Conservation (phyloP, 2,329 filamentous ascomycete genomes). For the Alternaria atra region DNA sequence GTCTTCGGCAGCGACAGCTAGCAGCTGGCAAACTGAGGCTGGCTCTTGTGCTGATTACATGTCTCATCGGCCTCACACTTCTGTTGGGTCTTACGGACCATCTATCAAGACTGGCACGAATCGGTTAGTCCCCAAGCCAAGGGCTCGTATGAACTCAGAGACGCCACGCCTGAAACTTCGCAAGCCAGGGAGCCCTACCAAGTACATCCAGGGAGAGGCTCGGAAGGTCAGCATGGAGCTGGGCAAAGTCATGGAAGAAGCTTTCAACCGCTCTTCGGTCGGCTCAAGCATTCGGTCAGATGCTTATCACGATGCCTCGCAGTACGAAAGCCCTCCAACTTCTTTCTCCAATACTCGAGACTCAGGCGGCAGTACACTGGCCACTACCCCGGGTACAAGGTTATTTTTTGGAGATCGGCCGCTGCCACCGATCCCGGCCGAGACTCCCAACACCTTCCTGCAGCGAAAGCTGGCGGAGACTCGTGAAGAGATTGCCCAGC, state of each 20-base stretch:
- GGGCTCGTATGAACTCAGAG: constrained; percentile 33
- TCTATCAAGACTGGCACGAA: constrained; percentile 31
- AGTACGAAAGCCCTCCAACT: constrained; percentile 63
- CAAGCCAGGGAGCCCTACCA: constrained; percentile 57
- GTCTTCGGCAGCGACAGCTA: constrained; percentile 53
- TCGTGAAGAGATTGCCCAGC: constrained; percentile 64
- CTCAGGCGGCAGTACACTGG: constrained; percentile 42
- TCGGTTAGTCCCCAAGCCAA: constrained; percentile 39
- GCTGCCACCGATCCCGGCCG: constrained; percentile 55
- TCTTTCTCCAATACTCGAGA: constrained; percentile 55
- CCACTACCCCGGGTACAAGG: constrained; percentile 41
- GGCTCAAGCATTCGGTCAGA: constrained; percentile 59
- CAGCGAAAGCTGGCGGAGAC: constrained; percentile 66
- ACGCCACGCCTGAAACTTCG: constrained; percentile 42
- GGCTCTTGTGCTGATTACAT: constrained; percentile 44
- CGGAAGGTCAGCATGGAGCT: constrained; percentile 85
- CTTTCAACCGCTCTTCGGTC: constrained; percentile 77
- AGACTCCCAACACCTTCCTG: constrained; percentile 62
- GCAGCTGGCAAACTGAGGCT: constrained; percentile 41
- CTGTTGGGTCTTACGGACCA: constrained; percentile 33
- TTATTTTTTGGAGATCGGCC: constrained; percentile 52
- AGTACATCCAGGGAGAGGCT: constrained; percentile 77
- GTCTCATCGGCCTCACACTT: constrained; percentile 32
- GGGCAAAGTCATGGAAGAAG: constrained; percentile 89
- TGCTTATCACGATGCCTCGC: constrained; percentile 37